Percentiles rank a stretch among this genome's conserved stretches.
These are phyloP conservation scores for Ustilago nuda DNA, from an alignment of 1,284 basidiomycete species.

Conservation along the genomic window DNA sequence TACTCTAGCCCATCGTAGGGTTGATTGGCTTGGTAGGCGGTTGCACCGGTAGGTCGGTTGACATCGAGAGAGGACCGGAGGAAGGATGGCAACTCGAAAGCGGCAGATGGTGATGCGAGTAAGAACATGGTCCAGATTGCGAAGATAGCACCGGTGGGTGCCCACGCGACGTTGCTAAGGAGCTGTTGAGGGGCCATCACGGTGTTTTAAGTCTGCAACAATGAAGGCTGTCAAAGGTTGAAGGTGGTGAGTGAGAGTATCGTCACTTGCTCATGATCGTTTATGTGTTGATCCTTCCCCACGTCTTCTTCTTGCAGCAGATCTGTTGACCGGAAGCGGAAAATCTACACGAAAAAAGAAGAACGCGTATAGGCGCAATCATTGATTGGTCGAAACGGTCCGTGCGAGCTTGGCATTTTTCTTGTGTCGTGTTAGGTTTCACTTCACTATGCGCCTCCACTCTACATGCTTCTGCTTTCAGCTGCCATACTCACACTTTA, in stretches of 20 bases:
- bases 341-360: background rate
- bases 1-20: constrained; percentile 47
- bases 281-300: background rate
- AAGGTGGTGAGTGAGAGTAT: background rate
- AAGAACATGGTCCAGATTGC: constrained; percentile 46
- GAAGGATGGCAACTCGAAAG: constrained; percentile 44
- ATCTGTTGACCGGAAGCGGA: constrained; percentile 28
- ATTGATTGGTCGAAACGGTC: constrained; percentile 10
- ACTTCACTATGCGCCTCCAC: background rate
- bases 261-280: background rate
- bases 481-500: background rate
- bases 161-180: constrained; percentile 5
- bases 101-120: constrained; percentile 36
- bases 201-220: background rate
- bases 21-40: constrained; percentile 42
- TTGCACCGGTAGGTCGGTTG: constrained; percentile 35
- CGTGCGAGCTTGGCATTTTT: constrained; percentile 10
- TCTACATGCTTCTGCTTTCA: constrained; percentile 13
- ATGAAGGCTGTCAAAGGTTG: background rate
- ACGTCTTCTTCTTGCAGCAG: constrained; percentile 2
- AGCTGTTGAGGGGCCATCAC: constrained; percentile 24
- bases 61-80: constrained; percentile 10
- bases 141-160: constrained; percentile 35
- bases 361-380: constrained; percentile 15
- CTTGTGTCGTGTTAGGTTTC: constrained; percentile 4